These are phyloP conservation scores for Sporothrix inflata DNA, from an alignment of 2,329 filamentous ascomycete species.

Conservation along the genomic window DNA sequence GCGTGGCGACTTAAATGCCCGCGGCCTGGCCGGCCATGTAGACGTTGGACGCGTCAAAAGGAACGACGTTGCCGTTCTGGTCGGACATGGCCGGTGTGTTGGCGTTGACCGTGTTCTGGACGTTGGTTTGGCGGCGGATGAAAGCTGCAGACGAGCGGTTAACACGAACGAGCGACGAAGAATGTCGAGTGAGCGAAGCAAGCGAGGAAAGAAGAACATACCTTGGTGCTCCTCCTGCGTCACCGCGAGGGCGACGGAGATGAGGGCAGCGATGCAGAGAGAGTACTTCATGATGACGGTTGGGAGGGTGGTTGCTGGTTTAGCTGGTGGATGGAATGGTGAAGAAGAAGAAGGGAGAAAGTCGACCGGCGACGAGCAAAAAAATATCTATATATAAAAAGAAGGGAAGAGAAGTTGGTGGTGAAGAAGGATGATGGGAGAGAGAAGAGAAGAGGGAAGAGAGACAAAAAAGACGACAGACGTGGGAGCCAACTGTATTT, in stretches of 20 bases:
- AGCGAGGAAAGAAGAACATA: slow-evolving; percentile 30
- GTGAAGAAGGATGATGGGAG: slow-evolving; percentile 24
- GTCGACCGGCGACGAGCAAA: slow-evolving; percentile 59
- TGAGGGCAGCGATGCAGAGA: slow-evolving; percentile 51
- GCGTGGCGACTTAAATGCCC: slow-evolving; percentile 40
- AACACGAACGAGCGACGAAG: neutral
- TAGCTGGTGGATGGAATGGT: slow-evolving; percentile 22
- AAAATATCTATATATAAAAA: slow-evolving; percentile 37
- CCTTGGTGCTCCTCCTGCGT: slow-evolving; percentile 35
- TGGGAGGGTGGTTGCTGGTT: slow-evolving; percentile 22
- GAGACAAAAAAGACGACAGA: slow-evolving; percentile 27
- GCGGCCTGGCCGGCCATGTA: slow-evolving; percentile 45
- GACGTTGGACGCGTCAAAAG: slow-evolving; percentile 50
- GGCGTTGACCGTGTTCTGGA: slow-evolving; percentile 40
- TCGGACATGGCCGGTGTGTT: slow-evolving; percentile 53
- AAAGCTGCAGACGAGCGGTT: slow-evolving; percentile 9
- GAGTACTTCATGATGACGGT: slow-evolving; percentile 58
- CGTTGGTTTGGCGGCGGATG: slow-evolving; percentile 32
- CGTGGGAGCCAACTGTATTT: slow-evolving; percentile 24
- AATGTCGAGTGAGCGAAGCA: neutral
- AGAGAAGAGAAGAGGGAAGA: slow-evolving; percentile 32
- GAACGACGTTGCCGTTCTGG: slow-evolving; percentile 49
- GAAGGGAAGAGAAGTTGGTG: slow-evolving; percentile 29
- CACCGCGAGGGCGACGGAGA: slow-evolving; percentile 50
- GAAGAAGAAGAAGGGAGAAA: slow-evolving; percentile 40